A percentile compares a stretch with the other conserved stretches of the same genome.
Evolutionary conservation across 2,329 filamentous ascomycete genomes (phyloP).

Genomic region (Lasiodiplodia sp.): DNA sequence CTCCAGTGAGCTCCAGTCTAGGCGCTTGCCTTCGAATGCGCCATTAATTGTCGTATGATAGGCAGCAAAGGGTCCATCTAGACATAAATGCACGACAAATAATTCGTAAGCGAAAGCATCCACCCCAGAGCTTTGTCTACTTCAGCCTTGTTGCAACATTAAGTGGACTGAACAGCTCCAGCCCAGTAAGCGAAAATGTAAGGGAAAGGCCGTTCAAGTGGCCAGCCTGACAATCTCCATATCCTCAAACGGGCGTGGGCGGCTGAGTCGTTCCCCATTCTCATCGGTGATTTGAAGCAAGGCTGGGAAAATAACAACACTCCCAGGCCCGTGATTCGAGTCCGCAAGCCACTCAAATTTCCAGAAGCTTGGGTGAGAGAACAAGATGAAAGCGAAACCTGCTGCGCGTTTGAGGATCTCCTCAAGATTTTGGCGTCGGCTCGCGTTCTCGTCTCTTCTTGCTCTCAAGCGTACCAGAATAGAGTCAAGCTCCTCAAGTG

Average conservation of each 20-base stretch:
- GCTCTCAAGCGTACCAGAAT: slow-evolving; percentile 37
- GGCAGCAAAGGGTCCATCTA: neutral
- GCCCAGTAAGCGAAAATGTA: neutral
- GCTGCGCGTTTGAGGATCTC: slow-evolving; percentile 46
- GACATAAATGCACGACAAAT: neutral
- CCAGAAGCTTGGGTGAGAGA: slow-evolving; percentile 45
- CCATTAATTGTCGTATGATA: neutral
- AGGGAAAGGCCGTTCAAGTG: neutral
- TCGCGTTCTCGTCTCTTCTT: slow-evolving; percentile 34
- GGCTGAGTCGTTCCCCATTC: slow-evolving; percentile 37
- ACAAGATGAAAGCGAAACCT: slow-evolving; percentile 44
- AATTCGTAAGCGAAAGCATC: neutral
- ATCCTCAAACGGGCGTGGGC: slow-evolving; percentile 39
- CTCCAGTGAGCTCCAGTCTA: neutral
- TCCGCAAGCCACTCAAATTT: slow-evolving; percentile 43
- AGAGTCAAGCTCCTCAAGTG: slow-evolving; percentile 37
- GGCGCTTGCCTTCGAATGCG: neutral
- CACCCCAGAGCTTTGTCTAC: neutral
- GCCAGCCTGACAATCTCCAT: neutral
- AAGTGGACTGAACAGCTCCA: neutral
- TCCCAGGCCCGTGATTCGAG: slow-evolving; percentile 34
- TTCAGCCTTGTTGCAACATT: neutral
- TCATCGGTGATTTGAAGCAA: slow-evolving; percentile 45
- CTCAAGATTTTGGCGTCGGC: slow-evolving; percentile 43
- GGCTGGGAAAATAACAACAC: slow-evolving; percentile 40